Evolutionary conservation across 2,329 filamentous ascomycete genomes (phyloP).

Genomic region (Ceratocystis cacaofunesta): DNA sequence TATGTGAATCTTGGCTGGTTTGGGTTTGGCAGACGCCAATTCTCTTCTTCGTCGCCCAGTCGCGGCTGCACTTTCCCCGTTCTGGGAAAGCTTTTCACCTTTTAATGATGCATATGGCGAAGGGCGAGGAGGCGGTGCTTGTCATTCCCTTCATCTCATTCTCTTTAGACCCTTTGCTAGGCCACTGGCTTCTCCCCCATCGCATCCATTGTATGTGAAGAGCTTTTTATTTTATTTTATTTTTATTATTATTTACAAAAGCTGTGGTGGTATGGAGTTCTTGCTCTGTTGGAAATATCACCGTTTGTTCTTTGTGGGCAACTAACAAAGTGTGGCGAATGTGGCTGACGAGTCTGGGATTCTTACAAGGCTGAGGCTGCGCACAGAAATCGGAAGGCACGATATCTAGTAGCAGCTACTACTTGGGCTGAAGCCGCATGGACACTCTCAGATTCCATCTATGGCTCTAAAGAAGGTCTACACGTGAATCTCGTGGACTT

Average conservation of each 20-base stretch:
- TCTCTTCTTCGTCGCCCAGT: background rate
- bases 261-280: no score
- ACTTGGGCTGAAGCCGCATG: background rate
- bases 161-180: background rate
- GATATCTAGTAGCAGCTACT: background rate
- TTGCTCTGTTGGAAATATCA: no score
- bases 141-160: background rate
- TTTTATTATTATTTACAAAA: no score
- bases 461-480: no score
- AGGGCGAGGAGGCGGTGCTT: background rate
- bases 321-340: background rate
- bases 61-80: background rate
- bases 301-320: background rate
- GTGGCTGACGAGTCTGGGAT: background rate
- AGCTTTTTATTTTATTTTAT: background rate
- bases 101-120: background rate
- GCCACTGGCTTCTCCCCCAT: background rate
- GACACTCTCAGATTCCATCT: no score
- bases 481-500: no score
- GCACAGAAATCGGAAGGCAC: background rate
- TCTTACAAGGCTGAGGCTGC: background rate
- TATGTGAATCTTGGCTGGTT: background rate
- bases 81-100: background rate
- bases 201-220: background rate
- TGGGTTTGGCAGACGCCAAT: background rate